Percentiles rank a stretch among this genome's conserved stretches.
Evolutionary conservation across 768 basidiomycete genomes (phyloP).

Genomic region (Boletus barrowsii): DNA sequence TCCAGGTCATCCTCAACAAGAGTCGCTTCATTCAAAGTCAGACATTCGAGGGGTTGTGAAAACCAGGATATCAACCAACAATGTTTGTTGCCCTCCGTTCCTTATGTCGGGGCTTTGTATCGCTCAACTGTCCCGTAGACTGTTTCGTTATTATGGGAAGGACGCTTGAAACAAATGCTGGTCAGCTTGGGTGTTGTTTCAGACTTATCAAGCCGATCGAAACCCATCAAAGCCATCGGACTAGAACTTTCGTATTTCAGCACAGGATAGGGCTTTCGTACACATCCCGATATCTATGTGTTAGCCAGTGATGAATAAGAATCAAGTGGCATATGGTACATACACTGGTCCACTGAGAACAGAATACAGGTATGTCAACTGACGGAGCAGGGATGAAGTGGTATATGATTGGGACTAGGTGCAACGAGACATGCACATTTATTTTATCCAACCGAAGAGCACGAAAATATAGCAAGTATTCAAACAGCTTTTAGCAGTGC

Average conservation of each 20-base stretch:
- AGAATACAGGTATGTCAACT: constrained; percentile 21
- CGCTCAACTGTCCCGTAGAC: constrained; percentile 47
- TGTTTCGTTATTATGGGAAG: constrained; percentile 91
- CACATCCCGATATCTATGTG: background rate
- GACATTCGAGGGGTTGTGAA: constrained; percentile 83
- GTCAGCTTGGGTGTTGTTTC: constrained; percentile 90
- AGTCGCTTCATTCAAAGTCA: constrained; percentile 6
- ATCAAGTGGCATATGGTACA: constrained; percentile 20
- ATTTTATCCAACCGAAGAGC: constrained; percentile 18
- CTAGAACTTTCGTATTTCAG: constrained; percentile 94
- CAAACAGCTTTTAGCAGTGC: constrained; percentile 9
- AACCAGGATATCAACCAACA: constrained; percentile 84
- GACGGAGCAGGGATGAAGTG: constrained; percentile 14
- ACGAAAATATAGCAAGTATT: constrained; percentile 10
- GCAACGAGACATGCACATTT: constrained; percentile 11
- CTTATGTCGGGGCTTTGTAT: background rate
- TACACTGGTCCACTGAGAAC: constrained; percentile 11
- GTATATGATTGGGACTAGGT: constrained; percentile 23
- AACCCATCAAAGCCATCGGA: constrained; percentile 86
- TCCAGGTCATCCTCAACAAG: constrained; percentile 9
- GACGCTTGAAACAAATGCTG: constrained; percentile 83
- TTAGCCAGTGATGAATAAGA: constrained; percentile 13
- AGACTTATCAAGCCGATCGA: constrained; percentile 78
- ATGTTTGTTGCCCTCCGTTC: constrained; percentile 47
- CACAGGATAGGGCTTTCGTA: constrained; percentile 37